A percentile compares a stretch with the other conserved stretches of the same genome.
Conservation (phyloP, 192 early-diverging fungal species). For the Rhizoclosmatium sp. region DNA sequence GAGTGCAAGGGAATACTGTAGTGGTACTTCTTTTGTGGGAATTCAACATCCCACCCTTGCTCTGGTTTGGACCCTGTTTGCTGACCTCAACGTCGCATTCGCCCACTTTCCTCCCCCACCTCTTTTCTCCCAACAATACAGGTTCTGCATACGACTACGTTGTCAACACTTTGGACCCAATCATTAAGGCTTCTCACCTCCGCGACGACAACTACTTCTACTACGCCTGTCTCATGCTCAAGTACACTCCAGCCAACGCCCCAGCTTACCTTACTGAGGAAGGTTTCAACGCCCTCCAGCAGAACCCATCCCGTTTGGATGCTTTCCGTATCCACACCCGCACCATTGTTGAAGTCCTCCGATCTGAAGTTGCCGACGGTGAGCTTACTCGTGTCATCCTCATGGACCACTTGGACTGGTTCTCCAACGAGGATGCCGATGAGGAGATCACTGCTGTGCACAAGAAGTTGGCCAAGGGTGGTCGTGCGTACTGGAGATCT, state of each 20-base stretch:
- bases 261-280: slow-evolving; percentile 79
- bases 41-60: slow-evolving; percentile 41
- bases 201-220: slow-evolving; percentile 86
- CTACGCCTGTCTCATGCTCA: slow-evolving; percentile 74
- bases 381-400: slow-evolving; percentile 79
- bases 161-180: slow-evolving; percentile 84
- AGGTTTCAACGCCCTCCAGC: slow-evolving; percentile 67
- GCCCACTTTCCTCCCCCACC: background rate
- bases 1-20: slow-evolving; percentile 28
- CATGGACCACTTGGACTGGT: slow-evolving; percentile 95
- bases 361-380: slow-evolving; percentile 58
- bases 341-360: slow-evolving; percentile 75
- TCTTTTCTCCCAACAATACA: slow-evolving; percentile 17
- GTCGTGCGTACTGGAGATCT: slow-evolving; percentile 81
- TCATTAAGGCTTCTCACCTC: slow-evolving; percentile 67
- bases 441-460: slow-evolving; percentile 74
- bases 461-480: slow-evolving; percentile 65
- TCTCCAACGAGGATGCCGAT: slow-evolving; percentile 69
- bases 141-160: slow-evolving; percentile 79
- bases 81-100: slow-evolving; percentile 42
- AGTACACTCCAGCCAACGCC: slow-evolving; percentile 71
- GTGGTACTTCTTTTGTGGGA: slow-evolving; percentile 34
- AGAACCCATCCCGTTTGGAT: slow-evolving; percentile 56
- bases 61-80: slow-evolving; percentile 29
- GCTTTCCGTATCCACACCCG: slow-evolving; percentile 83